These are phyloP conservation scores for Guyanaporus albipodus DNA, from an alignment of 768 basidiomycete species.

Conservation along the genomic window DNA sequence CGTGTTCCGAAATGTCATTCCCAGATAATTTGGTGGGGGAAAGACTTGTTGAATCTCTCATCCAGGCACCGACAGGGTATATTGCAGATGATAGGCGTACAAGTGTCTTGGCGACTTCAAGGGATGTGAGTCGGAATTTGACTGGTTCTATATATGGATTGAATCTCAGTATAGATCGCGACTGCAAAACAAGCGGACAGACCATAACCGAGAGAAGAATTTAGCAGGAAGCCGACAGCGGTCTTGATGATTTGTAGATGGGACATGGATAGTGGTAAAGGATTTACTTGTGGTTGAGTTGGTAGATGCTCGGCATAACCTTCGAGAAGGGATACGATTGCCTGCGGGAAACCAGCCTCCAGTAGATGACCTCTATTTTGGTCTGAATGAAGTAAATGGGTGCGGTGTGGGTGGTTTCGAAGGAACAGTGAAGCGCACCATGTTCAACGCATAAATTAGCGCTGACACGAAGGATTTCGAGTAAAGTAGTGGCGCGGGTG, in stretches of 20 bases:
- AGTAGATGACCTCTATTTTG: constrained; percentile 69
- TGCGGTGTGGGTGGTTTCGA: constrained; percentile 3
- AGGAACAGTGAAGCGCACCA: constrained; percentile 38
- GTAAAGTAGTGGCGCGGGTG: constrained; percentile 47
- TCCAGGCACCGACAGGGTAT: constrained; percentile 75
- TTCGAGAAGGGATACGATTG: constrained; percentile 63
- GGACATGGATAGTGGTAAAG: constrained; percentile 50
- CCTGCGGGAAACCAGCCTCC: constrained; percentile 67
- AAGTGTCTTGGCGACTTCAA: constrained; percentile 66
- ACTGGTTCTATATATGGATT: constrained; percentile 54
- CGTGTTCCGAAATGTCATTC: constrained; percentile 22
- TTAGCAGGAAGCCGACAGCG: constrained; percentile 73
- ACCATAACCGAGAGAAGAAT: constrained; percentile 78
- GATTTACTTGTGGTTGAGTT: constrained; percentile 31
- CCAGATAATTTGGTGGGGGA: constrained; percentile 19
- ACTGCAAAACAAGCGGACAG: constrained; percentile 18
- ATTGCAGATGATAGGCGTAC: constrained; percentile 62
- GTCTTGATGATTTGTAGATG: constrained; percentile 75
- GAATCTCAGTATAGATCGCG: constrained; percentile 1
- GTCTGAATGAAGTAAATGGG: constrained; percentile 41
- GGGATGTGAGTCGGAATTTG: constrained; percentile 59
- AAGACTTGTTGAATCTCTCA: constrained; percentile 25
- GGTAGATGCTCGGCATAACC: constrained; percentile 53
- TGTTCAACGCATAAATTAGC: constrained; percentile 87
- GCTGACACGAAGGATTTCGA: constrained; percentile 70